Percentiles rank a stretch among this genome's conserved stretches.
Conservation (phyloP, 1,139 yeast genomes). For the Yamadazyma dendronema region DNA sequence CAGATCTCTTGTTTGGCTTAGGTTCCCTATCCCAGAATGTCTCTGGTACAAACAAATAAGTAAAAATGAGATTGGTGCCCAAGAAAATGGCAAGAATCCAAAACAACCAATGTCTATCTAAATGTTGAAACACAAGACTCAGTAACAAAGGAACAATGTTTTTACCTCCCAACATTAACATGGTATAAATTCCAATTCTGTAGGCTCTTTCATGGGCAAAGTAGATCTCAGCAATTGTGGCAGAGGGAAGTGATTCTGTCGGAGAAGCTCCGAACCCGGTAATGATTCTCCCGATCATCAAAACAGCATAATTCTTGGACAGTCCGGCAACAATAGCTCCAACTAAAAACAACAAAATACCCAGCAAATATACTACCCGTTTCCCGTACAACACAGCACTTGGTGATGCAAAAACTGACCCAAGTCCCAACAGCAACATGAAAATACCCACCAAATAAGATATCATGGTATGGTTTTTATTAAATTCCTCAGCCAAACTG, state of each 20-base stretch:
- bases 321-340: slow-evolving; percentile 59
- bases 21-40: slow-evolving; percentile 66
- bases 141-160: slow-evolving; percentile 58
- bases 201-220: slow-evolving; percentile 68
- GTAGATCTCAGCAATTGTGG: slow-evolving; percentile 63
- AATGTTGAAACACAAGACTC: slow-evolving; percentile 48
- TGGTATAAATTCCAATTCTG: slow-evolving; percentile 59
- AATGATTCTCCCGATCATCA: slow-evolving; percentile 57
- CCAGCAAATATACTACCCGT: slow-evolving; percentile 51
- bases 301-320: slow-evolving; percentile 45
- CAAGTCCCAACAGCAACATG: slow-evolving; percentile 59
- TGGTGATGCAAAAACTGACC: slow-evolving; percentile 59
- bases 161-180: slow-evolving; percentile 61
- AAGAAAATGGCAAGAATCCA: slow-evolving; percentile 58
- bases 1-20: slow-evolving; percentile 46
- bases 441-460: slow-evolving; percentile 60
- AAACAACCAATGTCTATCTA: slow-evolving; percentile 60
- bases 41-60: slow-evolving; percentile 60
- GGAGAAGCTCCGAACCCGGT: slow-evolving; percentile 63
- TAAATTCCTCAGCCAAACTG: slow-evolving; percentile 41
- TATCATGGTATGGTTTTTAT: slow-evolving; percentile 39
- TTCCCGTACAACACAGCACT: slow-evolving; percentile 62
- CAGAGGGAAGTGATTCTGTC: slow-evolving; percentile 59
- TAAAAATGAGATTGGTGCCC: slow-evolving; percentile 44
- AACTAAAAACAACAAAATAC: slow-evolving; percentile 48